These are phyloP conservation scores for Debaryomyces sp. DNA, from an alignment of 1,139 yeast species.

Conservation along the genomic window DNA sequence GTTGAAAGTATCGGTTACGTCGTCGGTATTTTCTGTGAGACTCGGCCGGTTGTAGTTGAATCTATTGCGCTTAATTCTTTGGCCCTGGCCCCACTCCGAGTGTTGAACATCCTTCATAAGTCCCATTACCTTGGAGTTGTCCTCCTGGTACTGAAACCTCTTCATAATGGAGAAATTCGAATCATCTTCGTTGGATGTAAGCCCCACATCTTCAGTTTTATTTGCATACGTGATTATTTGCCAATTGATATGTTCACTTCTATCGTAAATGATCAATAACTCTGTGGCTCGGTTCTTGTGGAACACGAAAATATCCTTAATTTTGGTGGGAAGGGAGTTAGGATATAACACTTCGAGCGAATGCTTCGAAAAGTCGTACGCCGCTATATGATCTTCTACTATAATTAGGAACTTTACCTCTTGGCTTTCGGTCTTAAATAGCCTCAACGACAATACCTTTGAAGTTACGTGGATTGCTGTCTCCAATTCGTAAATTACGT, in stretches of 20 bases:
- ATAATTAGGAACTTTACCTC: constrained; percentile 5
- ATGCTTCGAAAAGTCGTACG: constrained; percentile 11
- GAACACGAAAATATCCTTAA: constrained; percentile 10
- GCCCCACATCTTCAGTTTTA: background rate
- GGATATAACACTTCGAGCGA: constrained; percentile 12
- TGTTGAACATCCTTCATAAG: constrained; percentile 14
- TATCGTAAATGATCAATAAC: constrained; percentile 1
- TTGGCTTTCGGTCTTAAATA: background rate
- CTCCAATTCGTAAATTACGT: background rate
- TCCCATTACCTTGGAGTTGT: constrained; percentile 11
- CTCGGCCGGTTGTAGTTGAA: constrained; percentile 13
- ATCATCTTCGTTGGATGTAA: constrained; percentile 7
- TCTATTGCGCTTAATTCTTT: constrained; percentile 13
- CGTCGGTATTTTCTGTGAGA: constrained; percentile 19
- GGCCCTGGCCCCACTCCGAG: constrained; percentile 10
- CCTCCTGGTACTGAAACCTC: constrained; percentile 12
- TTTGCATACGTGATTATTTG: background rate
- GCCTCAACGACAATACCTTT: background rate
- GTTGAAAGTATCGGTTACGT: constrained; percentile 35
- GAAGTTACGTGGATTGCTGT: constrained; percentile 1
- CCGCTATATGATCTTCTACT: constrained; percentile 16
- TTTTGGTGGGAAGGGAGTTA: constrained; percentile 1
- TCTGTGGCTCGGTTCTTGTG: background rate
- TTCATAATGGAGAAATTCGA: constrained; percentile 11
- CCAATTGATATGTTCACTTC: background rate